A percentile compares a stretch with the other conserved stretches of the same genome.
Evolutionary conservation across 1,284 basidiomycete species (phyloP).

Genomic region (Ceraceosorus guamensis): DNA sequence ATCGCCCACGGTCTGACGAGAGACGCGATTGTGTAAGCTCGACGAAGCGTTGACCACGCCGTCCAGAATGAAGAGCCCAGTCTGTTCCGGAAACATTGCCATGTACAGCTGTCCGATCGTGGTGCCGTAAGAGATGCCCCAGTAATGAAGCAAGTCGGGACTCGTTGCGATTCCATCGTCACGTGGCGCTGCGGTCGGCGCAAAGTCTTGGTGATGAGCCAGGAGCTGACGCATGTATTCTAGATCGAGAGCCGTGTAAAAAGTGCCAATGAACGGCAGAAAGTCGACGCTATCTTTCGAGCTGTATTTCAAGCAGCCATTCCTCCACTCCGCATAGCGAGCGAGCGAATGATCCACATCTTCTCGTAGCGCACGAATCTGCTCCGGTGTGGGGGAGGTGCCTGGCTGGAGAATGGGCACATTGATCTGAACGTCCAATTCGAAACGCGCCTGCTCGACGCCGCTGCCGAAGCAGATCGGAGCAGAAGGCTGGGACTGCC

Average conservation of each 20-base stretch:
- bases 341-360: neutral
- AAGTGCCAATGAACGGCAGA: conserved; percentile 3
- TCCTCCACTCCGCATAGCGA: neutral
- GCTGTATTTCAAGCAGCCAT: neutral
- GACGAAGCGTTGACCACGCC: conserved; percentile 30
- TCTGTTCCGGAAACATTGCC: conserved; percentile 29
- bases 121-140: conserved; percentile 33
- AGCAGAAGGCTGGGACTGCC: neutral
- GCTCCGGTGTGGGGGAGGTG: conserved; percentile 21
- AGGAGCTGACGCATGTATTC: conserved; percentile 16
- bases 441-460: conserved; percentile 8
- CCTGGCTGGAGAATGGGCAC: conserved; percentile 30
- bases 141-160: conserved; percentile 21
- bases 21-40: no score
- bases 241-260: conserved; percentile 1
- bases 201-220: conserved; percentile 23
- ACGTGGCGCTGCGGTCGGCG: no score
- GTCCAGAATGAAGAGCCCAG: conserved; percentile 24
- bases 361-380: conserved; percentile 20
- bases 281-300: neutral
- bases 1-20: no score
- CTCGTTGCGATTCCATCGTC: no score
- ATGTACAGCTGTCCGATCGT: conserved; percentile 25
- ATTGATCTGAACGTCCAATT: no score
- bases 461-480: neutral